Evolutionary conservation across 2,329 filamentous ascomycete species (phyloP).

Genomic region (Penicillium sp.): DNA sequence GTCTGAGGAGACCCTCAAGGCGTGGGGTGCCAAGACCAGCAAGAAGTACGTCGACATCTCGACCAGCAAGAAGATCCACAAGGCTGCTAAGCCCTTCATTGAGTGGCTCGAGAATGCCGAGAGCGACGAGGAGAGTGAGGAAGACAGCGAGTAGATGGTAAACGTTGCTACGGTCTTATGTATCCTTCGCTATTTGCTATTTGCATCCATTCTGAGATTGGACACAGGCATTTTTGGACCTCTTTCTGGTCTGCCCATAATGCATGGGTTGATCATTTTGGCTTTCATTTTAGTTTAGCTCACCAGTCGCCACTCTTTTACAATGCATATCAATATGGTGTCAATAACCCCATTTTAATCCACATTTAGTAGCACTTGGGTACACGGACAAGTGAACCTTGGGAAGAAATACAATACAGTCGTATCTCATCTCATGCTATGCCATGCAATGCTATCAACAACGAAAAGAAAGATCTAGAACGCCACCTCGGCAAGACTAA

Average conservation of each 20-base stretch:
- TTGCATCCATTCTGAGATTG: neutral
- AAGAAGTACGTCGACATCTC: constrained; percentile 95
- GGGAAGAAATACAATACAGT: neutral
- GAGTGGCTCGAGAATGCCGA: constrained; percentile 89
- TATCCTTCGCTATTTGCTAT: constrained; percentile 2
- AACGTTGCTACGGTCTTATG: neutral
- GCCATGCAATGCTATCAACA: neutral
- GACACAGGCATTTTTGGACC: neutral
- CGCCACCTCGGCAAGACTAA: constrained; percentile 31
- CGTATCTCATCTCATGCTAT: neutral
- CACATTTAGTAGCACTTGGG: neutral
- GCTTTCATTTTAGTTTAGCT: constrained; percentile 15
- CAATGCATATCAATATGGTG: neutral
- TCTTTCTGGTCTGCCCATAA: neutral
- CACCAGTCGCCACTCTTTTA: constrained; percentile 23
- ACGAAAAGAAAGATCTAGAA: constrained; percentile 15
- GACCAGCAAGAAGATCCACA: constrained; percentile 92
- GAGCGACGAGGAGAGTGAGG: constrained; percentile 65
- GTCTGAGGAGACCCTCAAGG: constrained; percentile 80
- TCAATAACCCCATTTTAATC: neutral
- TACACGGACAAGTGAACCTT: neutral
- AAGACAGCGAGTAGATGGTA: constrained; percentile 53
- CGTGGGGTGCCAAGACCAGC: constrained; percentile 92
- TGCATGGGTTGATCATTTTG: neutral
- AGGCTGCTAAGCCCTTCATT: constrained; percentile 89